These are phyloP conservation scores for Otatea glauca DNA, from an alignment of 176 grass and related monocot genomes.

Conservation along the genomic window DNA sequence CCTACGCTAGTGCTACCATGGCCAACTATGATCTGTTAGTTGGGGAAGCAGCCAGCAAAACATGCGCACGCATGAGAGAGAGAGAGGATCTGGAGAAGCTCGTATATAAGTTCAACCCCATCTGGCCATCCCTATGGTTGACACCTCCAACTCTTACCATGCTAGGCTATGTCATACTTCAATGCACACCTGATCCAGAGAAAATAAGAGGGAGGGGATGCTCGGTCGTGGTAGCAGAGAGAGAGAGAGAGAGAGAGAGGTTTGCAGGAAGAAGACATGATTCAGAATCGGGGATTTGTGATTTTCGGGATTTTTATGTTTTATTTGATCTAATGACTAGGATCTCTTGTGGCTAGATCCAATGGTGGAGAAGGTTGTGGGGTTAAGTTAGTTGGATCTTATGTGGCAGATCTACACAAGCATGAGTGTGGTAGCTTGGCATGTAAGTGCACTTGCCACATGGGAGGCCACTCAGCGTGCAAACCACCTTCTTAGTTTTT, in stretches of 20 bases:
- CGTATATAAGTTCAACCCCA: not conserved
- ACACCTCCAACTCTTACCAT: not conserved
- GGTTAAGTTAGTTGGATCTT: not conserved
- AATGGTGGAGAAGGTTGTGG: not conserved
- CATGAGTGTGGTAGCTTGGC: not conserved
- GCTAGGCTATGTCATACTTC: not conserved
- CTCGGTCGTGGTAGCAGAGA: not conserved
- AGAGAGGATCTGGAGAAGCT: not conserved
- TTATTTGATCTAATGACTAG: not conserved
- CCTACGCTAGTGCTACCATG: not conserved
- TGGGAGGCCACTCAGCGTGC: not conserved
- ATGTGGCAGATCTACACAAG: not conserved
- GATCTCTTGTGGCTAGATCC: not conserved
- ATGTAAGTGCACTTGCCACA: not conserved
- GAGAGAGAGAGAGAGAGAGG: not conserved
- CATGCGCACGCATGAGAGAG: too few species aligned
- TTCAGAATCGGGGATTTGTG: not conserved
- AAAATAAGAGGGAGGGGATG: not conserved
- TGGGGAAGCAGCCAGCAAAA: not conserved
- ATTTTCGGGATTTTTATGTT: not conserved
- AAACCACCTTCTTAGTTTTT: not conserved
- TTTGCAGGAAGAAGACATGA: not conserved
- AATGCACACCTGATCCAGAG: not conserved
- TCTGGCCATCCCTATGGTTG: not conserved
- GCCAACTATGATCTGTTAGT: not conserved